Conservation (phyloP, 768 basidiomycete species). For the Russula brevipes region DNA sequence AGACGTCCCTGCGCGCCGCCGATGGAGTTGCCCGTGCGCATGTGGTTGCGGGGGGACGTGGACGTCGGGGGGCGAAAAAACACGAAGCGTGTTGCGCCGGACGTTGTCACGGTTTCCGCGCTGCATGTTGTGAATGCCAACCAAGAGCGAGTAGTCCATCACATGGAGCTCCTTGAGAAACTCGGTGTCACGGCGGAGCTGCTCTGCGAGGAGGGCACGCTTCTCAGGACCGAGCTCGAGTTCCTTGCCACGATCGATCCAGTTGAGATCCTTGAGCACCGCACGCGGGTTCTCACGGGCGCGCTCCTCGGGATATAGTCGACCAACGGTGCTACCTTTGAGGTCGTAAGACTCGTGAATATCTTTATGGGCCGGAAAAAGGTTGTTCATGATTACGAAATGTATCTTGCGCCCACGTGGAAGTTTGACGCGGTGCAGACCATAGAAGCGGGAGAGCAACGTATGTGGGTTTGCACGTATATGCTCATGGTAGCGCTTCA, state of each 20-base stretch:
- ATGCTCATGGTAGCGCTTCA: conserved; percentile 80
- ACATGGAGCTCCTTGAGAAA: conserved; percentile 77
- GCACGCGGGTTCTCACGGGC: conserved; percentile 73
- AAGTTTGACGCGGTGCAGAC: conserved; percentile 94
- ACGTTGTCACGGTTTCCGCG: conserved; percentile 91
- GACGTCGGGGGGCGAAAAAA: conserved; percentile 73
- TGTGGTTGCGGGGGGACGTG: conserved; percentile 57
- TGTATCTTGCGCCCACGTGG: conserved; percentile 93
- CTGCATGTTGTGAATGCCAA: conserved; percentile 89
- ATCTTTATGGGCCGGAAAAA: conserved; percentile 96
- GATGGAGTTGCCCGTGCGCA: conserved; percentile 37
- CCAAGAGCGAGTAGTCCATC: conserved; percentile 95
- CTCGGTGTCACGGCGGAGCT: conserved; percentile 81
- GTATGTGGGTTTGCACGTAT: conserved; percentile 91
- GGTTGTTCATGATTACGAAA: conserved; percentile 99
- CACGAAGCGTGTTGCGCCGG: conserved; percentile 82
- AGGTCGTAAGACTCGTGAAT: conserved; percentile 97
- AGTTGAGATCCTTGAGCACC: conserved; percentile 94
- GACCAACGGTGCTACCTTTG: conserved; percentile 89
- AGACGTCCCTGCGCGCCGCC: conserved; percentile 1
- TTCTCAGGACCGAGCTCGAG: conserved; percentile 97
- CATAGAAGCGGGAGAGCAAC: conserved; percentile 90
- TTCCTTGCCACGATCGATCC: conserved; percentile 74
- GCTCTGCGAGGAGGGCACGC: conserved; percentile 82
- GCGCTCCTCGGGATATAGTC: conserved; percentile 83